Evolutionary conservation across 108 stramenopile genomes (phyloP).

Genomic region (Nitzschia sp.): DNA sequence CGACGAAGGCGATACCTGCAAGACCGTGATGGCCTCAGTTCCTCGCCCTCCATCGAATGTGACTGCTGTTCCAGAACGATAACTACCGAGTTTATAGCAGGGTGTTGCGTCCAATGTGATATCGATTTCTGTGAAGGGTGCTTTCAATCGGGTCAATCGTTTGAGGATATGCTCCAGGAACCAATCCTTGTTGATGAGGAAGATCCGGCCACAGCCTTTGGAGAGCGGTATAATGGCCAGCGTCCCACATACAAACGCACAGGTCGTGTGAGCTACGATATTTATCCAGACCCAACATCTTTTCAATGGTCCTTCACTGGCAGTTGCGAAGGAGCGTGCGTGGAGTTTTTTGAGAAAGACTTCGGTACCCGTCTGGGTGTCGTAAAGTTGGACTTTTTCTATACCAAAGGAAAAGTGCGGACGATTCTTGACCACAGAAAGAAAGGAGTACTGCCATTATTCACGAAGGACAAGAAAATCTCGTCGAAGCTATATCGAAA

Average conservation of each 20-base stretch:
- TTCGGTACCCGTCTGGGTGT: slow-evolving; percentile 25
- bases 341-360: slow-evolving; percentile 35
- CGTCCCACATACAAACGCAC: slow-evolving; percentile 28
- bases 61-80: slow-evolving; percentile 31
- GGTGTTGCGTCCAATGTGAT: slow-evolving; percentile 30
- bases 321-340: slow-evolving; percentile 5
- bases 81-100: slow-evolving; percentile 17
- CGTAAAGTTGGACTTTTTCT: slow-evolving; percentile 25
- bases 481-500: slow-evolving; percentile 20
- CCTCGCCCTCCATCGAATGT: slow-evolving; percentile 23
- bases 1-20: slow-evolving; percentile 30
- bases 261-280: slow-evolving; percentile 31
- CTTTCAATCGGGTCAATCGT: slow-evolving; percentile 31
- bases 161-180: slow-evolving; percentile 22
- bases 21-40: slow-evolving; percentile 1
- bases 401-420: slow-evolving; percentile 23
- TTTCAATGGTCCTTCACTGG: slow-evolving; percentile 34
- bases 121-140: slow-evolving; percentile 32
- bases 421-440: slow-evolving; percentile 14
- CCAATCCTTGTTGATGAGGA: slow-evolving; percentile 1
- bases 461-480: slow-evolving; percentile 26
- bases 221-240: slow-evolving; percentile 19
- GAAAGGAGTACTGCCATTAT: slow-evolving; percentile 5
- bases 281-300: slow-evolving; percentile 29
- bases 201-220: neutral